Evolutionary conservation across 2,329 filamentous ascomycete genomes (phyloP), one percentile per base, ranked within the genome.

Genomic region (Fusarium pseudonygamai): DNA sequence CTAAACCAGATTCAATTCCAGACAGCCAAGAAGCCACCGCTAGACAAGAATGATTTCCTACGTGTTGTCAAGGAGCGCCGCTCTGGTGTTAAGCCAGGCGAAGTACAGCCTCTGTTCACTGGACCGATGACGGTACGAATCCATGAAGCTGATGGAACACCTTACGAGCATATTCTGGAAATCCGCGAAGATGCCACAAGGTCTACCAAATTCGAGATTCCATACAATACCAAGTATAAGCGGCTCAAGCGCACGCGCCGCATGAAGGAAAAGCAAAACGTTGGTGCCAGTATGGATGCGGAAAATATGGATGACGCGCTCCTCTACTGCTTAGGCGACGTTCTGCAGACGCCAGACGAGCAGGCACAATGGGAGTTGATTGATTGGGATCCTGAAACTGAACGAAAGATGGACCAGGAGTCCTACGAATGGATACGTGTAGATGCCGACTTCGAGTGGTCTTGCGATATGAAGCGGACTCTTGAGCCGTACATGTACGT

Each of bases 221-320:
- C 96, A 1, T 99, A 99, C 83, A 98, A 98, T 78, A 99, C 96
- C 1, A 99, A 99, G 81, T 99, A 99, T 84, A 99, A 98, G 84
- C 92, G 97, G 14, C 87, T 99, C 6, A 99, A 99, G 85, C 88
- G 95, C 52, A 98, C 93, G 67, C 90, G 93, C 49, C 87, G 93
- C 37, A 91, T 96, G 80, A 95, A 95, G 80, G 94, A 97, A 80
- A 91, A 93, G 68, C 90, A 85, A 55, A 81, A 80, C 47, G 79
- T 77, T 22, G 90, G 87, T 30, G 88, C 85, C 47, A 93, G 87
- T 64, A 88, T 89, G 58, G 93, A 93, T 32, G 82, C 81, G 10
- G 87, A 88, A 64, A 87, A 88, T 13, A 90, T 93, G 60, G 92
- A 96, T 61, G 94, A 97, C 66, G 90, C 95, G 46, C 89, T 97